Percentiles rank a stretch among this genome's conserved stretches.
Conservation (phyloP, 306 rosid species). For the Cucumis hystrix region DNA sequence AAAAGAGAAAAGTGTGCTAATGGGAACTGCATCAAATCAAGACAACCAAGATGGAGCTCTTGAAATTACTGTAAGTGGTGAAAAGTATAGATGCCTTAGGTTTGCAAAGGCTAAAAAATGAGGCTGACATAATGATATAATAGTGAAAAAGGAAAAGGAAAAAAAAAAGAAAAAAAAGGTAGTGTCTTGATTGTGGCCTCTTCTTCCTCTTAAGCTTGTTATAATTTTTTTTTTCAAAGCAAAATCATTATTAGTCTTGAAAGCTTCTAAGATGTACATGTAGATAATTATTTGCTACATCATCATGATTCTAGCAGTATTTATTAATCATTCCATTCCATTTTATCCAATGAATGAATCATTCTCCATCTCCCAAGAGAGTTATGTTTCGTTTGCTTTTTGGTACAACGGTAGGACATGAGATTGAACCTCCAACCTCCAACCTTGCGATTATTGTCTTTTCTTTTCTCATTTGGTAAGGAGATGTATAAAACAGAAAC, state of each 20-base stretch:
- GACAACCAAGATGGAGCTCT: conserved; percentile 95
- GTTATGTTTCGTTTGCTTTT: too few species aligned
- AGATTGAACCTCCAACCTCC: too few species aligned
- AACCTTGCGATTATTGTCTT: too few species aligned
- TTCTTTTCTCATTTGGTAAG: not conserved
- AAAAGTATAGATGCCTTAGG: conserved; percentile 91
- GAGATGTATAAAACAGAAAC: not conserved
- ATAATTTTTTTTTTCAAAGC: not conserved
- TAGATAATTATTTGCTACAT: not conserved
- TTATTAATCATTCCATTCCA: not conserved
- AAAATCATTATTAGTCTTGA: not conserved
- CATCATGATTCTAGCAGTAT: not conserved
- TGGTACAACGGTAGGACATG: too few species aligned
- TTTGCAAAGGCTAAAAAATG: conserved; percentile 90
- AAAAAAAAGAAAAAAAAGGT: not conserved
- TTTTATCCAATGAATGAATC: not conserved
- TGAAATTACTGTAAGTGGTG: conserved; percentile 97
- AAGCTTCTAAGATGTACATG: not conserved
- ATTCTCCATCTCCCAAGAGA: not conserved
- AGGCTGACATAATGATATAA: conserved; percentile 11
- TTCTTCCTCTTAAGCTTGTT: conserved; percentile 1
- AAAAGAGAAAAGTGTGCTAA: conserved; percentile 85
- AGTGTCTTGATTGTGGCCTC: not conserved
- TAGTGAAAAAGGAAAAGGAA: not conserved
- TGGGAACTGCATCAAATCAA: conserved; percentile 97